Evolutionary conservation across 768 basidiomycete species (phyloP), one percentile per base, ranked within the genome.

Genomic region (Albatrellus ellisii): DNA sequence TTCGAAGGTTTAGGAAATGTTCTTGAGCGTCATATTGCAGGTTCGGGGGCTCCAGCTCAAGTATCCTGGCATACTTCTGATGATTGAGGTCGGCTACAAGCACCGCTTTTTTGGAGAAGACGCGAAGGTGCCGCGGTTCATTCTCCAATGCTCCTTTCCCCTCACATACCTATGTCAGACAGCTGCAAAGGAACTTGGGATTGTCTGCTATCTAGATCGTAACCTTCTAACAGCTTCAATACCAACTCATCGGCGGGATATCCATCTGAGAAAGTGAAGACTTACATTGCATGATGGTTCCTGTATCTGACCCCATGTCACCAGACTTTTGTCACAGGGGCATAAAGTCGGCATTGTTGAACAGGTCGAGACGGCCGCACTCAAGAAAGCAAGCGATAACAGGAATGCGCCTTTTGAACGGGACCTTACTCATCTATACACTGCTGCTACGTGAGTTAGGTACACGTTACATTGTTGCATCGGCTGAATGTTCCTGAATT

Each of bases 61-160:
- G 15, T 66, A 86, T 56, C 67, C 70, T 1, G 81, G 70, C 9
- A 75, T 74, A 4, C 48, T 91, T 26, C 64, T 91, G 10, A 76
- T 90, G 70, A 64, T 91, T 18, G 80, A 89, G 56, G 76, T 81
- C 22, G 88, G 88, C 4, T 91, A 91, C 58, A 90, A 81, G 57
- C 81, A 77, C 56, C 72, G 67, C 41, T 90, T 92, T 57, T 90
- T 78, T 52, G 80, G 76, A 37, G 79, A 89, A 17, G 89, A 91
- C 53, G 89, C 89, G 1, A 75, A 76, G 66, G 85, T 78, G 39
- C 25, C 22, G 21, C 1, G 25, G 11, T 29, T 41, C 4, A 20
- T 8, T 36, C 36, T 29, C 22, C 36, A 4, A 20, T 14, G 26
- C 38, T 3, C 20, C 15, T 24, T 22, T 40, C 26, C 12, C 31